Evolutionary conservation across 306 rosid species (phyloP).

Genomic region (Cyamopsis tetragonoloba): DNA sequence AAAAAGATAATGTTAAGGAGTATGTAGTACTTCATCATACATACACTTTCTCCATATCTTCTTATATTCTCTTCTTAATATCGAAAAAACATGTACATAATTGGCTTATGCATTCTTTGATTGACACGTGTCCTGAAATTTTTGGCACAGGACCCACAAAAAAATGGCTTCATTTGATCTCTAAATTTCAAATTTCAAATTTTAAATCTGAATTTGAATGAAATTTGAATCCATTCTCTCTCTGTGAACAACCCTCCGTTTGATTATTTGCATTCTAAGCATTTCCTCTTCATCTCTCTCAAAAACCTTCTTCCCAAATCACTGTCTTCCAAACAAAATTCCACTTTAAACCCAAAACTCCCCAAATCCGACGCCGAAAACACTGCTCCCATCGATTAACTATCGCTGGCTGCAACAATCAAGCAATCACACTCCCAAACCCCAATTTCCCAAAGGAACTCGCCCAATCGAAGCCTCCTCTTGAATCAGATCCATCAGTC

Average conservation of each 20-base stretch:
- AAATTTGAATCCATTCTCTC: slow-evolving; percentile 29
- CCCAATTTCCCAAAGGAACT: slow-evolving; percentile 14
- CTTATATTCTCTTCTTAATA: too few relatives aligned
- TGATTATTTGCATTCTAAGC: neutral
- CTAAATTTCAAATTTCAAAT: too few relatives aligned
- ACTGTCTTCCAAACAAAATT: slow-evolving; percentile 52
- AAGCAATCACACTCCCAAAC: slow-evolving; percentile 35
- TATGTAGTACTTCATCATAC: too few relatives aligned
- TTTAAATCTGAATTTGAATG: too few relatives aligned
- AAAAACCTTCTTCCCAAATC: slow-evolving; percentile 81
- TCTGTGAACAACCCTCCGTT: neutral
- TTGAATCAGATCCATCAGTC: slow-evolving; percentile 35
- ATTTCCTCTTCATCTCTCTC: slow-evolving; percentile 64
- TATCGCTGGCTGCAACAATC: slow-evolving; percentile 5
- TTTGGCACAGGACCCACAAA: too few relatives aligned
- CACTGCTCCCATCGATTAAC: slow-evolving; percentile 50
- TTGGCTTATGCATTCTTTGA: too few relatives aligned
- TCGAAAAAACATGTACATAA: too few relatives aligned
- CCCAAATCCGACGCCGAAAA: slow-evolving; percentile 51
- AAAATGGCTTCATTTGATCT: too few relatives aligned
- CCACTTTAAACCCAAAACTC: slow-evolving; percentile 33
- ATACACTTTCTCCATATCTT: too few relatives aligned
- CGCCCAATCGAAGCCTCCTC: slow-evolving; percentile 5
- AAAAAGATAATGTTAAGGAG: too few relatives aligned
- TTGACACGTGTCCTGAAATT: too few relatives aligned